phyloP scores from a whole-genome alignment of 1,139 yeast species.

The Yamadazyma triangularis region DNA sequence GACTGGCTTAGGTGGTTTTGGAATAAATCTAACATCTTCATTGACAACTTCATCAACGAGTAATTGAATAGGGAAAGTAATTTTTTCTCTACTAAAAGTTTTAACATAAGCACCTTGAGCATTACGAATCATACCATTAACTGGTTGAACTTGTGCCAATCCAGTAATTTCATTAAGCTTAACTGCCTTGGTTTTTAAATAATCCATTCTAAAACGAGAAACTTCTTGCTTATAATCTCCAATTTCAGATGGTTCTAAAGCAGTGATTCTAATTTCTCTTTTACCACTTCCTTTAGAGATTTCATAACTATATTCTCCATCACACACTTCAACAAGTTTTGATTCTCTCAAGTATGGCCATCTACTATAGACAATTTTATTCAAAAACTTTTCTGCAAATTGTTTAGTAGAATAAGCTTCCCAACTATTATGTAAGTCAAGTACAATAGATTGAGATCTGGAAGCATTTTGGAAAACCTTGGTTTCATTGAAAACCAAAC shows the following conservation, averaged over 20 bases:
- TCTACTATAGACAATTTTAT: conserved; percentile 52
- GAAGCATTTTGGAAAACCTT: conserved; percentile 83
- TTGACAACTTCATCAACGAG: conserved; percentile 72
- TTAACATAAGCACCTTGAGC: conserved; percentile 75
- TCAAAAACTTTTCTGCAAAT: conserved; percentile 37
- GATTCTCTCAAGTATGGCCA: conserved; percentile 93
- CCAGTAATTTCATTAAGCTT: conserved; percentile 44
- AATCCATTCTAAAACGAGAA: conserved; percentile 15
- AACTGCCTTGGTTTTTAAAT: conserved; percentile 54
- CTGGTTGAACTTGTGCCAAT: conserved; percentile 66
- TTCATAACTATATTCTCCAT: conserved; percentile 47
- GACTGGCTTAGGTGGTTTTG: conserved; percentile 73
- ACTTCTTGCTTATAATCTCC: conserved; percentile 28
- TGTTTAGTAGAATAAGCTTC: conserved; percentile 45
- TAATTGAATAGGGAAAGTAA: conserved; percentile 68
- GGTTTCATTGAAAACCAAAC: conserved; percentile 58
- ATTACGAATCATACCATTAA: conserved; percentile 74
- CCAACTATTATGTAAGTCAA: conserved; percentile 54
- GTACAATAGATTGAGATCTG: conserved; percentile 74
- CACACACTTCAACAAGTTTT: conserved; percentile 60
- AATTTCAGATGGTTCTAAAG: conserved; percentile 36
- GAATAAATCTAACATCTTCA: conserved; percentile 68
- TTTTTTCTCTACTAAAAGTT: conserved; percentile 50
- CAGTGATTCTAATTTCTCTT: conserved; percentile 15
- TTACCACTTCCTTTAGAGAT: conserved; percentile 15